phyloP scores from a whole-genome alignment of 164 flowering plant species.

The Dillenia turbinata region DNA sequence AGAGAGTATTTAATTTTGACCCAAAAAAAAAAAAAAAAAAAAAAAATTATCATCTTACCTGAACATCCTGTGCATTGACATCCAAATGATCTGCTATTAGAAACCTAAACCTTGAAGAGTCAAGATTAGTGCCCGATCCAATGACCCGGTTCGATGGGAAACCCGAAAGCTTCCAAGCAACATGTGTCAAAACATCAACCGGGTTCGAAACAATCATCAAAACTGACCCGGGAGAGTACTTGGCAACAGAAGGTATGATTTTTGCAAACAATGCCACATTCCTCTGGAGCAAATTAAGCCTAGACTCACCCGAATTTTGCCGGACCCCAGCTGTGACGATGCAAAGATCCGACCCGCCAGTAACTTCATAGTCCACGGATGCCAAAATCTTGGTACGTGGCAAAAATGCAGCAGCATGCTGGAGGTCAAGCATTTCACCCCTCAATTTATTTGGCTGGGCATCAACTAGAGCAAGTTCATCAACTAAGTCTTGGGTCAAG shows the following conservation, averaged over 20 bases:
- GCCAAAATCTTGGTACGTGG: conserved; percentile 73
- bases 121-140: conserved; percentile 65
- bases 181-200: conserved; percentile 50
- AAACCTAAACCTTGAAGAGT: conserved; percentile 54
- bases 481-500: conserved; percentile 74
- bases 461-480: conserved; percentile 79
- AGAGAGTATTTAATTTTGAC: background rate
- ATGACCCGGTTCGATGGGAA: conserved; percentile 52
- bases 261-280: conserved; percentile 40
- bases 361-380: conserved; percentile 49
- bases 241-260: conserved; percentile 54
- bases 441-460: conserved; percentile 66
- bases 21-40: background rate
- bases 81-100: conserved; percentile 59
- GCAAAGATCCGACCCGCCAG: conserved; percentile 72
- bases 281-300: conserved; percentile 62
- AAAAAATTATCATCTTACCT: conserved; percentile 19
- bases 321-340: conserved; percentile 84
- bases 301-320: conserved; percentile 65
- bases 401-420: conserved; percentile 86
- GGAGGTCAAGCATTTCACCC: conserved; percentile 90
- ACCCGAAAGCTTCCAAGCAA: conserved; percentile 58
- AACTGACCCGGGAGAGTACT: conserved; percentile 37
- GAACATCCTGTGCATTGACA: conserved; percentile 62
- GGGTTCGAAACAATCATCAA: conserved; percentile 54